Percentiles rank a stretch among this genome's conserved stretches.
phyloP scores from a whole-genome alignment of 257 asterid genomes.

The Voacanga thouarsii region DNA sequence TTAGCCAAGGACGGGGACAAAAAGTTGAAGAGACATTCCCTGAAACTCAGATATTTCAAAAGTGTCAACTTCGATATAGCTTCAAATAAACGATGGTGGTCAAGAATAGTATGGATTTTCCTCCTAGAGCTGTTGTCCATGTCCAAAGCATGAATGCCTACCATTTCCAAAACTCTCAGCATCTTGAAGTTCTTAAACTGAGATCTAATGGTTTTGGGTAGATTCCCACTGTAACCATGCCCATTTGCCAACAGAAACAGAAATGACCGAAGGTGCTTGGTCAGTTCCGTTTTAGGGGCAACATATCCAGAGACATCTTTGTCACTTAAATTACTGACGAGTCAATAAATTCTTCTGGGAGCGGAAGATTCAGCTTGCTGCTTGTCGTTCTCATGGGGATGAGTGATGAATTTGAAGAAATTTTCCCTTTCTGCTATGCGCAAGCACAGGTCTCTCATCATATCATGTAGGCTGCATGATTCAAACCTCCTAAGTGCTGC shows the following conservation, averaged over 20 bases:
- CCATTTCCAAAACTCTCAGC: neutral
- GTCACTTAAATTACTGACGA: neutral
- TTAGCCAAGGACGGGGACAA: neutral
- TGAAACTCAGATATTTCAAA: neutral
- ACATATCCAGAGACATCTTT: neutral
- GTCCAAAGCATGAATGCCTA: neutral
- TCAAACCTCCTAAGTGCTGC: neutral
- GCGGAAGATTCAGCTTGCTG: no score
- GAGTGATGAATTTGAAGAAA: neutral
- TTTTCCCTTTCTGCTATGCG: neutral
- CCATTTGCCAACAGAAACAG: neutral
- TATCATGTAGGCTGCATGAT: slow-evolving; percentile 9
- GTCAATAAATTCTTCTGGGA: neutral
- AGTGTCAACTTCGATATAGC: neutral
- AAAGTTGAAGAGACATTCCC: neutral
- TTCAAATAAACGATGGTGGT: no score
- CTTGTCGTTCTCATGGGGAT: neutral
- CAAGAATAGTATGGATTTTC: no score
- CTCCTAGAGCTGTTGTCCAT: no score
- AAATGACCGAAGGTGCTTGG: slow-evolving; percentile 2
- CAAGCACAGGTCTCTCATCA: slow-evolving; percentile 8
- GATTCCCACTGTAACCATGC: neutral
- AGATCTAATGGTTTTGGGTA: neutral
- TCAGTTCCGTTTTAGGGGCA: neutral
- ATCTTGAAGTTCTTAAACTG: neutral